A percentile compares a stretch with the other conserved stretches of the same genome.
Evolutionary conservation across 2,329 filamentous ascomycete genomes (phyloP).

Genomic region (Phoma sp.): DNA sequence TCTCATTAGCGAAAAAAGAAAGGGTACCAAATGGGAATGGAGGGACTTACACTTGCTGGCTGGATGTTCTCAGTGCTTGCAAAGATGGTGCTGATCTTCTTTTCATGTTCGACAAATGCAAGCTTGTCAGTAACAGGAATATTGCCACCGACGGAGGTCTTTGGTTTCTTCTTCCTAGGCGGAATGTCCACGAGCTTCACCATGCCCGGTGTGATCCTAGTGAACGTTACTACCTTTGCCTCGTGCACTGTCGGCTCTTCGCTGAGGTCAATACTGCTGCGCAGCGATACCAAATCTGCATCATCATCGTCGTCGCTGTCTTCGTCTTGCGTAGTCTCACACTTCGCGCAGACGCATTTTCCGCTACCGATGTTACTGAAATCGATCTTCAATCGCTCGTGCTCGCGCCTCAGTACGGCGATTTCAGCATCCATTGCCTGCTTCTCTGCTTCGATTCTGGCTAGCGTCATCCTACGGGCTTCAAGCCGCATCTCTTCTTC

Average conservation of each 20-base stretch:
- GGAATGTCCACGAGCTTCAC: constrained; percentile 34
- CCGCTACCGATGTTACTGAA: background rate
- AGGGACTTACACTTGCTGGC: constrained; percentile 1
- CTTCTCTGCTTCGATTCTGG: constrained; percentile 16
- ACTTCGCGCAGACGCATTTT: background rate
- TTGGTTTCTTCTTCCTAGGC: constrained; percentile 18
- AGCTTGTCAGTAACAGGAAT: background rate
- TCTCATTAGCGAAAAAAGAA: background rate
- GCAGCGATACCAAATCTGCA: constrained; percentile 19
- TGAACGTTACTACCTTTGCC: constrained; percentile 22
- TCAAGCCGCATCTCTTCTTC: constrained; percentile 21
- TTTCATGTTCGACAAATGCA: background rate
- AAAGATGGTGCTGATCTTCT: background rate
- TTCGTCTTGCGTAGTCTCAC: background rate
- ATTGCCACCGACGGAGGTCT: background rate
- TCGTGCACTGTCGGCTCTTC: constrained; percentile 29
- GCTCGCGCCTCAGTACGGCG: constrained; percentile 14
- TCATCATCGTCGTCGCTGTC: constrained; percentile 13
- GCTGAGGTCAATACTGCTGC: constrained; percentile 28
- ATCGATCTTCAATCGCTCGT: constrained; percentile 20
- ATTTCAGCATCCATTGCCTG: constrained; percentile 18
- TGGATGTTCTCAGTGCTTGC: background rate
- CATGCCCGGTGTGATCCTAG: constrained; percentile 21
- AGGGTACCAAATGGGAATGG: background rate
- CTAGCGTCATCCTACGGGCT: background rate